These are phyloP conservation scores for Euphorbia pulcherrima DNA, from an alignment of 345 rosid species.

Conservation along the genomic window DNA sequence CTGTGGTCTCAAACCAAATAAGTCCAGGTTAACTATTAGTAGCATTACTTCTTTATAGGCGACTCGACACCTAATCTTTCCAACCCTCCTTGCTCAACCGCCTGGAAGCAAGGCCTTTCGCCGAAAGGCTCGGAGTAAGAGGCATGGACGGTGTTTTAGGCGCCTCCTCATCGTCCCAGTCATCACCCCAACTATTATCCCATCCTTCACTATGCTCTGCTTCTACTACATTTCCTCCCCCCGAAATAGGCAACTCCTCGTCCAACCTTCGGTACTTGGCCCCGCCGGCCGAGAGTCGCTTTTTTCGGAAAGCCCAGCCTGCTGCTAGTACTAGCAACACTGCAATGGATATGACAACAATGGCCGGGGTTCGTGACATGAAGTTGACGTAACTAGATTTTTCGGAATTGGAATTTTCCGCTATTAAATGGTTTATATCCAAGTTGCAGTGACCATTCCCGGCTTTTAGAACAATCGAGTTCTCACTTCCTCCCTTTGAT, in stretches of 20 bases:
- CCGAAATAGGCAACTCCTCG: constrained; percentile 53
- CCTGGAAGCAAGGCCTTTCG: constrained; percentile 72
- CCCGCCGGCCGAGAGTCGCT: constrained; percentile 19
- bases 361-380: constrained; percentile 30
- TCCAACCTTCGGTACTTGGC: constrained; percentile 60
- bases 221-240: constrained; percentile 27
- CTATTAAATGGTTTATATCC: constrained; percentile 48
- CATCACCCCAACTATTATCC: constrained; percentile 75
- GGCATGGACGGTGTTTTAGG: constrained; percentile 59
- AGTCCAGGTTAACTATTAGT: too few relatives aligned
- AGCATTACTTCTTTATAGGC: not conserved
- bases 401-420: constrained; percentile 28
- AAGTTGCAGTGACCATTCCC: constrained; percentile 56
- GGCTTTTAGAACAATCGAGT: constrained; percentile 37
- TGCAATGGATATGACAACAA: constrained; percentile 31
- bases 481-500: constrained; percentile 29
- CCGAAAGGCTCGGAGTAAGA: constrained; percentile 59
- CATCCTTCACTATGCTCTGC: constrained; percentile 47
- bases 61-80: constrained; percentile 46
- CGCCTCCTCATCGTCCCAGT: constrained; percentile 78
- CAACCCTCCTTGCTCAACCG: constrained; percentile 74
- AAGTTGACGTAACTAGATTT: constrained; percentile 30
- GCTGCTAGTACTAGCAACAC: constrained; percentile 44
- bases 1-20: too few relatives aligned
- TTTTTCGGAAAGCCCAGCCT: constrained; percentile 39